A percentile compares a stretch with the other conserved stretches of the same genome.
Conservation (phyloP, 768 basidiomycete genomes). For the Calocera viscosa region DNA sequence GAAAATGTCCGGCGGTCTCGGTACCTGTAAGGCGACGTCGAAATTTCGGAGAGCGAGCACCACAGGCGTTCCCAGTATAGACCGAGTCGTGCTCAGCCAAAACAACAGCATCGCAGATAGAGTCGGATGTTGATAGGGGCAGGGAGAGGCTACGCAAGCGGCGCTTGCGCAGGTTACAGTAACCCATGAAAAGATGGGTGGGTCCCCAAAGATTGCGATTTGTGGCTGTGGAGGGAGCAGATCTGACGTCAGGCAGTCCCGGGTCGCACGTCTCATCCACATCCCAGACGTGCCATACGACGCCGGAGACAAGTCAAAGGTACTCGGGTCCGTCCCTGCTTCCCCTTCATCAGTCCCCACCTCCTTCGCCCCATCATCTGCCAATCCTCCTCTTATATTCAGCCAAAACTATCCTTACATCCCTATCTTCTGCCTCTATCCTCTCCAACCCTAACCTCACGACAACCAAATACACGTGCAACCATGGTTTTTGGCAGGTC, state of each 20-base stretch:
- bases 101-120: too few species aligned
- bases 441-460: neutral
- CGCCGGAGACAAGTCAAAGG: neutral
- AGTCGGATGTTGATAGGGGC: too few species aligned
- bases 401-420: neutral
- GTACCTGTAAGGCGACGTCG: too few species aligned
- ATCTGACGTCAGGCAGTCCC: neutral
- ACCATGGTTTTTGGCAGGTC: slow-evolving; percentile 7
- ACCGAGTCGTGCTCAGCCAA: too few species aligned
- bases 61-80: too few species aligned
- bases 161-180: too few species aligned
- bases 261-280: neutral
- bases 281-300: too few species aligned
- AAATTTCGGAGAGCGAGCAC: too few species aligned
- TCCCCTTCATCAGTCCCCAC: neutral
- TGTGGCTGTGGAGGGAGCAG: neutral
- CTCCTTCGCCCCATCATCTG: neutral
- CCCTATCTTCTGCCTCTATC: neutral
- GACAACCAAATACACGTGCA: neutral
- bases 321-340: neutral
- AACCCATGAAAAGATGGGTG: too few species aligned
- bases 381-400: neutral
- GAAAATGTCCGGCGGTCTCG: too few species aligned
- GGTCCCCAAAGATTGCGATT: too few species aligned
- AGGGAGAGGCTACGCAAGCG: too few species aligned